Base-by-base conservation (phyloP, 2,329 filamentous ascomycete genomes). In the Trichoderma simmonsii region DNA sequence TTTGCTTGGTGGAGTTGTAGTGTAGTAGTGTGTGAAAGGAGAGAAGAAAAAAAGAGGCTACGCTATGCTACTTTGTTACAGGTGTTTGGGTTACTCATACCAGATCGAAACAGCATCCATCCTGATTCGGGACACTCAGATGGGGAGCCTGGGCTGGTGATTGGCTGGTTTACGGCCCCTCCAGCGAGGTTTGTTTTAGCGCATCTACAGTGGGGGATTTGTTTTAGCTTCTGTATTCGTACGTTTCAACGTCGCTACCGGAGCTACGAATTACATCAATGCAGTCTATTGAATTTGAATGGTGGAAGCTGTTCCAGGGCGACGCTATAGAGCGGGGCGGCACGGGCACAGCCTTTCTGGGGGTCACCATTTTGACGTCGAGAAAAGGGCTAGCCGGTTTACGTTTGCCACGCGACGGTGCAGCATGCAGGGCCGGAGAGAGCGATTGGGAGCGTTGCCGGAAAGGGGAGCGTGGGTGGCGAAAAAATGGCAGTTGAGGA, bases 311-410 rank as follows among this genome's bases (percentile, higher is more conserved):
- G 36, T 39, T 4, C 43, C 43, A 48, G 43, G 43, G 36, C 36
- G 36, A 39, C 43, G 43, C 43, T 21, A 24, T 21, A 24, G 43
- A 43, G 48, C 48, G 48, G 48, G 48, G 56, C 48, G 30, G 48
- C 48, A 56, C 63, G 63, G 63, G 63, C 63, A 66, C 63, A 66
- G 63, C 63, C 63, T 34, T 60, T 21, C 43, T 34, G n/a, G 43
- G 36, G 36, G 36, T 15, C 28, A 18, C 15, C n/a, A 12, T 51
- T 21, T 54, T 54, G 54, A 26, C 54, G 54, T 28, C 54, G 26
- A 60, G 6, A 60, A 21, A n/a, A 34, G 24, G 28, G 18, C 28
- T 60, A n/a, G 56, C 8, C 18, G 8, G 28, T 26, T 63, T 63
- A 36, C 60, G 28, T 26, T 63, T 63, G 60, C 60, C 60, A 63